Evolutionary conservation across 2,329 filamentous ascomycete species (phyloP).

Genomic region (Fusarium setosum): DNA sequence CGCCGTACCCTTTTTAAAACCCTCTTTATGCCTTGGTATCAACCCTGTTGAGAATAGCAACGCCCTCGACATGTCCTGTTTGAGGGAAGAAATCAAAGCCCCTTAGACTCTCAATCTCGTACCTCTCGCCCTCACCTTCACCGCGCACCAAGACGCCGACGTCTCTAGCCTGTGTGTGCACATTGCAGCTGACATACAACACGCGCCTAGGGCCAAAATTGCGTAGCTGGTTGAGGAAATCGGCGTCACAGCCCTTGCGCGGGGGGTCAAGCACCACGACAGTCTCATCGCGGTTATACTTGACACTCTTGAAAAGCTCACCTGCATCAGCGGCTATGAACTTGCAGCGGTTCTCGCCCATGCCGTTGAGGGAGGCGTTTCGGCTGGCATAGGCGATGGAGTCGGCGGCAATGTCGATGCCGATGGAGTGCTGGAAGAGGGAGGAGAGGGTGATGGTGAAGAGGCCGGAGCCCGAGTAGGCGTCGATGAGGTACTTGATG

Average conservation of each 20-base stretch:
- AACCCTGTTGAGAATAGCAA: conserved; percentile 71
- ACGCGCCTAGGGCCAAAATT: conserved; percentile 81
- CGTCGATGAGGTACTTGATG: conserved; percentile 93
- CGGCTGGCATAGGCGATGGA: conserved; percentile 82
- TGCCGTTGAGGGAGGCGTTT: conserved; percentile 83
- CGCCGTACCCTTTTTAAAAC: conserved; percentile 12
- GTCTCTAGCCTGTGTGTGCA: conserved; percentile 96
- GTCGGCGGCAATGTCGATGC: conserved; percentile 87
- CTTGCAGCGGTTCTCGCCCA: conserved; percentile 74
- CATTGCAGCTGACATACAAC: conserved; percentile 97
- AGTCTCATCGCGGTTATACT: conserved; percentile 81
- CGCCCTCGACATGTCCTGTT: conserved; percentile 76
- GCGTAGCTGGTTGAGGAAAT: conserved; percentile 85
- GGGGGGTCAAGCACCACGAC: conserved; percentile 97
- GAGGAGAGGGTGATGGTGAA: conserved; percentile 94
- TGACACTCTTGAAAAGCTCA: conserved; percentile 81
- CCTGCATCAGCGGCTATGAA: conserved; percentile 93
- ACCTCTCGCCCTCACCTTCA: conserved; percentile 62
- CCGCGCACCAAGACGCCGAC: conserved; percentile 88
- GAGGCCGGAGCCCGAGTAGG: conserved; percentile 96
- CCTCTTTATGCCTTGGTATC: conserved; percentile 42
- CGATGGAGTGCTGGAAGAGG: conserved; percentile 84
- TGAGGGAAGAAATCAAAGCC: conserved; percentile 99
- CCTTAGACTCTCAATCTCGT: conserved; percentile 88
- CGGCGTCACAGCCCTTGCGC: conserved; percentile 90